Base-by-base conservation (phyloP, 164 flowering plant genomes). In the Echeveria elegans region DNA sequence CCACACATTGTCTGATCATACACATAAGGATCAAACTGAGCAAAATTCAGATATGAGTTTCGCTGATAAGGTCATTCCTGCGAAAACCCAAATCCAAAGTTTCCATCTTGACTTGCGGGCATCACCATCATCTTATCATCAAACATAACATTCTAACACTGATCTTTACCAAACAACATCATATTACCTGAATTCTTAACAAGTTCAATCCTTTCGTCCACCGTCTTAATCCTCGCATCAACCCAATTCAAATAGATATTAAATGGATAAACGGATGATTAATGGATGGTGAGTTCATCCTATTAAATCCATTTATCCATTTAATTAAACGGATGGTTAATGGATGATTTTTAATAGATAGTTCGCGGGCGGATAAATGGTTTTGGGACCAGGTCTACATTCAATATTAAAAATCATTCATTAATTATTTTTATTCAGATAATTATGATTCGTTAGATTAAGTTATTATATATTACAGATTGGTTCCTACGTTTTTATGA, bases 121-220 rank as follows among this genome's bases (percentile, higher is more conserved):
- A 32, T 18, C 32, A 29, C 1, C 38, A 36, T 36, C 45, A 40
- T 11, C 11, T 40, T 11, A n/a, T 34, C 40, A 30, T 19, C 45
- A 63, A 36, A 63, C 45, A 63, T 63, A 43, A 36, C 11, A 63
- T 30, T n/a, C 40, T 34, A 43, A 34, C 28, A 11, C 37, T 40
- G 37, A 34, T 29, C 64, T 14, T 60, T 18, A 40, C 45, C 47
- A 14, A 41, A 41, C 2, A 38, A 38, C 23, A 47, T n/a, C 6
- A 18, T 47, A 47, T 2, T 41, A 21, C 10, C 3, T 3, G 47
- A 41, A 12, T 41, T 14, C 45, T 10, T 32, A 2, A 36, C 28
- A 63, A 40, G 14, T 5, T 36, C 66, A 63, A 63, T 63, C 66
- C 41, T 63, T 7, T 23, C 45, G 0, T 63, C 47, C 41, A 63